Evolutionary conservation across 352 stramenopile species (phyloP), one percentile per base, ranked within the genome.

Genomic region (Albugo candida): DNA sequence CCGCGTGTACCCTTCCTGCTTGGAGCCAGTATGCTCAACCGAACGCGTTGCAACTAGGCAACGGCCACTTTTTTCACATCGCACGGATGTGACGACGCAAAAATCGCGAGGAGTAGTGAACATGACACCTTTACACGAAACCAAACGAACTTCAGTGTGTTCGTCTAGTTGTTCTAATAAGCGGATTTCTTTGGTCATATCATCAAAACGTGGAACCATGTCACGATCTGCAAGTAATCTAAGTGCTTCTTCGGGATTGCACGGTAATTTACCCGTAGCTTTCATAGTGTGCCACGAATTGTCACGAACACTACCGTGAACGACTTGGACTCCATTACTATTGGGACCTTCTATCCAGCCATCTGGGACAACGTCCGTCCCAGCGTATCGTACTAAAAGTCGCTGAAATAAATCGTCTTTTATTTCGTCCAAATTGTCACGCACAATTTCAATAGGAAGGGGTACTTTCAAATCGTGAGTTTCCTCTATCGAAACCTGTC

Each of bases 31-130:
- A 52, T 72, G 61, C 43, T 82, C 65, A 21, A 88, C 65, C 5
- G 70, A 83, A 13, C 75, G 75, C 8, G 75, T 83, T 14, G 75
- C 75, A 41, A 88, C 77, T 24, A 84, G 20, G 8, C 79, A 45
- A 40, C 75, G 70, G 14, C 75, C 75, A 21, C 48, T 67, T 5
- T 59, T 31, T 36, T 81, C 59, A 19, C 65, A 51, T 12, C 64
- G 60, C 38, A 70, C 65, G 0, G 72, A 83, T 1, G 68, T 81
- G 5, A 72, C 61, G 36, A 83, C 67, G 6, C 63, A 78, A 46
- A 88, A 83, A 56, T 88, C 75, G 18, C 75, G 68, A 12, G 70
- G 64, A 1, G 69, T 66, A 13, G 70, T 81, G 45, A 88, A 80
- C 70, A 88, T 84, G 31, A 88, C 64, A 14, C 64, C 64, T 51